A percentile compares a stretch with the other conserved stretches of the same genome.
Conservation (phyloP, 371 early-diverging fungal genomes). For the Lichtheimia hyalospora region DNA sequence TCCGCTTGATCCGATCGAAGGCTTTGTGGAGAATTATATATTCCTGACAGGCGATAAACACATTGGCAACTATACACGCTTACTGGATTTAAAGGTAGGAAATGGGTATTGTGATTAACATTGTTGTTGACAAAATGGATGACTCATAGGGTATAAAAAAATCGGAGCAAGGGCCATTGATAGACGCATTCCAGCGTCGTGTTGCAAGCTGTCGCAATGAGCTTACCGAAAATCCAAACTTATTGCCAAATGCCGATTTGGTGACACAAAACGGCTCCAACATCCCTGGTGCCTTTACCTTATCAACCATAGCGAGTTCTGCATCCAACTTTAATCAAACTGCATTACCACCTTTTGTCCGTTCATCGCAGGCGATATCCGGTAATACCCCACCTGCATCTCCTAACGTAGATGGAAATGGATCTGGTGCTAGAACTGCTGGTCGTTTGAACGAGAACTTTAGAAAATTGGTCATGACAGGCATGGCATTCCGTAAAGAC, state of each 20-base stretch:
- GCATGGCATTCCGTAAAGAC: conserved; percentile 56
- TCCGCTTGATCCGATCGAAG: conserved; percentile 81
- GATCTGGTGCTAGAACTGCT: conserved; percentile 19
- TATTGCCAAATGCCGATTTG: conserved; percentile 24
- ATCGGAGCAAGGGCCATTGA: conserved; percentile 52
- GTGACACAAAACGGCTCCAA: conserved; percentile 6
- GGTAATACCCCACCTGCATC: background rate
- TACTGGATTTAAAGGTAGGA: conserved; percentile 83
- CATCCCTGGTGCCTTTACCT: conserved; percentile 35
- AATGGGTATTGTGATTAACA: background rate
- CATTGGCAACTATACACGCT: conserved; percentile 64
- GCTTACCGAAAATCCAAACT: conserved; percentile 34
- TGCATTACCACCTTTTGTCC: conserved; percentile 18
- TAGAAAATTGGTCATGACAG: conserved; percentile 50
- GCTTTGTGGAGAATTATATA: conserved; percentile 85
- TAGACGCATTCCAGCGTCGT: conserved; percentile 56
- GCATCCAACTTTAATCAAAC: conserved; percentile 40
- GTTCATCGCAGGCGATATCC: conserved; percentile 14
- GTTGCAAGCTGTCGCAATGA: conserved; percentile 18
- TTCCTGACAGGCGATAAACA: conserved; percentile 77
- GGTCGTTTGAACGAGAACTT: conserved; percentile 52
- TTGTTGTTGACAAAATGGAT: background rate
- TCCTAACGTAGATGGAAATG: background rate
- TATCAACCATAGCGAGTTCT: conserved; percentile 44
- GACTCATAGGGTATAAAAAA: conserved; percentile 50